Base-by-base conservation (phyloP, 192 early-diverging fungal genomes). In the Geranomyces variabilis region DNA sequence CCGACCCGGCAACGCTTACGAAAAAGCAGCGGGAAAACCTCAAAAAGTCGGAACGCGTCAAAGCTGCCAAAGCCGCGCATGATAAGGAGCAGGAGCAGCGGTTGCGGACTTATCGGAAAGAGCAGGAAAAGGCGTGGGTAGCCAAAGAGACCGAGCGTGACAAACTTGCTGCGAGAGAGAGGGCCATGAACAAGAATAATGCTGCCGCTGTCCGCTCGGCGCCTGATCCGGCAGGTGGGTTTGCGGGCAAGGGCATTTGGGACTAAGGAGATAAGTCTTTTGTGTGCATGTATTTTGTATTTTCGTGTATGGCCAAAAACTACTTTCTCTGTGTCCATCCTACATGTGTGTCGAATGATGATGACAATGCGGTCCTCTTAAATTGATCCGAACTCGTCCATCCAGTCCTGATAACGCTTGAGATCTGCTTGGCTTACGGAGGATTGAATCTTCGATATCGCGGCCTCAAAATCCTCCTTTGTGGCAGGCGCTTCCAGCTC, bases 401-500 rank as follows among this genome's bases (percentile, higher is more conserved):
- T 86, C 87, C 87, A 88, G 13, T 88, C 81, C 68, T 86, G 57
- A 61, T 88, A 88, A 41, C 77, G 63, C 68, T 88, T 83, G 22
- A 88, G 59, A 77, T 88, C 87, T 0, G 77, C 84, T 48, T 82
- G 78, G 19, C 66, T 67, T 49, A 88, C 84, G 4, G 80, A 83
- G 45, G 81, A 82, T 65, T 88, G 86, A 41, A 88, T 88, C 66
- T 88, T 88, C 19, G 33, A 55, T 31, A 83, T 68, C 0, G 87
- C 86, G 28, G 65, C 53, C n/a, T 73, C 74, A 66, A 88, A 84
- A 65, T 88, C 87, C 22, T 78, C 76, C 26, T 69, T 79, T 0
- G 81, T 81, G 3, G 82, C 73, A 0, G 87, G 87, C 6, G 70
- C 79, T 36, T 87, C 87, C 21, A 88, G 64, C 33, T 88, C 84